Evolutionary conservation across 2,329 filamentous ascomycete genomes (phyloP), one percentile per base, ranked within the genome.

Genomic region (Lecanicillium sp.): DNA sequence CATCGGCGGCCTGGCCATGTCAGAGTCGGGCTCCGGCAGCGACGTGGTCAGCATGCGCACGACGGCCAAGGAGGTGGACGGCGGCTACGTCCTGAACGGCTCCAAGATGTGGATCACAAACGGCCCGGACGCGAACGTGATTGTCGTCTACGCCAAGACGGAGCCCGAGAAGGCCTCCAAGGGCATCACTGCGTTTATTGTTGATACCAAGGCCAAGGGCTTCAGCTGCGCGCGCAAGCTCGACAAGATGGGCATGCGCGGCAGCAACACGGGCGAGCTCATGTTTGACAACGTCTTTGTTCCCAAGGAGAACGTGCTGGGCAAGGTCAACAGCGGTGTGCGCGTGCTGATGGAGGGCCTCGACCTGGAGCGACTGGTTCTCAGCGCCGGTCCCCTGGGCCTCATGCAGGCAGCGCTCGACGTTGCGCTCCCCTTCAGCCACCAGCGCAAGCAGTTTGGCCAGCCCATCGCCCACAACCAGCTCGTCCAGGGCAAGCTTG

Each of bases 71-170:
- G 75, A 79, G 54, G 86, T 88, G 10, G 86, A 93, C 58, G 90
- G 90, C 29, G 91, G 91, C 23, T 96, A 86, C 65, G 53, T 90
- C 17, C 72, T 98, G 48, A 89, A 90, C 60, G 91, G 90, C 26
- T 87, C 84, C 52, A 96, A 98, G 76, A 96, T 97, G 91, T 98
- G 91, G 91, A 98, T 98, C 64, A 98, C 91, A 53, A 98, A 98
- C 67, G 88, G 91, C 4, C 91, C 91, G 1, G 90, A 97, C 63
- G 93, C 93, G n/a, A 80, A 95, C 65, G 75, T 86, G 35, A 83
- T 97, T 48, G 82, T 98, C 47, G 90, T 98, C n/a, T 98, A 98
- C 66, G 91, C 91, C 46, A 97, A 97, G 74, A 96, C 91, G 1
- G 78, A 84, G 50, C 90, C 90, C 1, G 78, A 84, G 11, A 83